A percentile compares a stretch with the other conserved stretches of the same genome.
These are phyloP conservation scores for Biscutella laevigata DNA, from an alignment of 441 rosid species.

Conservation along the genomic window DNA sequence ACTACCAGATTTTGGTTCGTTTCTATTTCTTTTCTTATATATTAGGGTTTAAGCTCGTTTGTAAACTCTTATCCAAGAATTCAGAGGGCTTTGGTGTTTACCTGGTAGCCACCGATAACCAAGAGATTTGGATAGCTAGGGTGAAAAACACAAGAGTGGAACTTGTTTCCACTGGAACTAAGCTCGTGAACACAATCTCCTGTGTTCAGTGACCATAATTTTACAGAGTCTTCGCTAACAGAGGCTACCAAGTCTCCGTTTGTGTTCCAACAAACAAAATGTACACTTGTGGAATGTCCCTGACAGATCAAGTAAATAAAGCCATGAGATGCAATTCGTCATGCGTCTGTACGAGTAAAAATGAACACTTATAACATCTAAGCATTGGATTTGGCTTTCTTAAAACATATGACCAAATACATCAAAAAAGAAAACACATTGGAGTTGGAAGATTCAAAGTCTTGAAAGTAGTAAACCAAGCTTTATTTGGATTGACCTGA, in stretches of 20 bases:
- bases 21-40: no score
- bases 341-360: no score
- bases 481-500: no score
- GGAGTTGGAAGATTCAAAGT: background rate
- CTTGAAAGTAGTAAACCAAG: background rate
- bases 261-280: conserved; percentile 60
- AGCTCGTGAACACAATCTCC: conserved; percentile 55
- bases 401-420: no score
- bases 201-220: conserved; percentile 49
- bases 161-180: conserved; percentile 39
- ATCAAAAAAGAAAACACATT: background rate
- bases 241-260: conserved; percentile 56
- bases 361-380: no score
- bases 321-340: background rate
- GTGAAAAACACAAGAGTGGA: conserved; percentile 64
- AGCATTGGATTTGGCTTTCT: no score
- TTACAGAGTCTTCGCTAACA: conserved; percentile 51
- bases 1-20: background rate
- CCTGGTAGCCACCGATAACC: conserved; percentile 56
- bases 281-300: conserved; percentile 52
- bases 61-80: no score
- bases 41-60: background rate
- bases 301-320: no score
- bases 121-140: conserved; percentile 44
- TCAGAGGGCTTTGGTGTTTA: conserved; percentile 11